phyloP scores from a whole-genome alignment of 768 basidiomycete genomes.

The Psilocybe cyanescens region DNA sequence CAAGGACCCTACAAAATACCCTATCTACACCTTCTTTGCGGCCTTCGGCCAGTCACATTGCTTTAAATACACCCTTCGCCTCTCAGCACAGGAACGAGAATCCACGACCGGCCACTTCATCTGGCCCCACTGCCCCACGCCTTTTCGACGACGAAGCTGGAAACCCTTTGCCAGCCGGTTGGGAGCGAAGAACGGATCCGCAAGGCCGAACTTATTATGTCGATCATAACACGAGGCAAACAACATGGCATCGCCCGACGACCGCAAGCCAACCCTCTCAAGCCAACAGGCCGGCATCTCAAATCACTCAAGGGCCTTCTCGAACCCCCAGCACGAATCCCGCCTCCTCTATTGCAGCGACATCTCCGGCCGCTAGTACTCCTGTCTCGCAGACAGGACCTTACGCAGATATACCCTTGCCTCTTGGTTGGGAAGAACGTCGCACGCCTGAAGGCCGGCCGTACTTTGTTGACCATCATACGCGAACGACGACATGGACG shows the following conservation, averaged over 20 bases:
- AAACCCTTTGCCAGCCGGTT: slow-evolving; percentile 71
- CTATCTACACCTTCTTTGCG: slow-evolving; percentile 23
- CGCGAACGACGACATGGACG: slow-evolving; percentile 89
- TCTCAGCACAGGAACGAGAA: slow-evolving; percentile 17
- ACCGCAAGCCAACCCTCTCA: slow-evolving; percentile 23
- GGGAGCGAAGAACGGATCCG: slow-evolving; percentile 81
- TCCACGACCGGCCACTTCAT: slow-evolving; percentile 20
- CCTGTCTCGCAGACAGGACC: slow-evolving; percentile 37
- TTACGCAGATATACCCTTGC: slow-evolving; percentile 72
- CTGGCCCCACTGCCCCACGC: slow-evolving; percentile 29
- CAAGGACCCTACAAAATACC: slow-evolving; percentile 17
- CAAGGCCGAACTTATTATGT: slow-evolving; percentile 83
- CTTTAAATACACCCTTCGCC: slow-evolving; percentile 23
- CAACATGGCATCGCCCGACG: slow-evolving; percentile 76
- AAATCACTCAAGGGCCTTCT: slow-evolving; percentile 25
- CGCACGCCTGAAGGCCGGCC: slow-evolving; percentile 85
- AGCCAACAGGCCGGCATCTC: slow-evolving; percentile 31
- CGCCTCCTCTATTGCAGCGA: slow-evolving; percentile 23
- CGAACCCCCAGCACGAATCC: slow-evolving; percentile 30
- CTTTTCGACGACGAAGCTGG: slow-evolving; percentile 60
- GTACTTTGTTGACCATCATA: slow-evolving; percentile 73
- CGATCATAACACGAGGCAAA: slow-evolving; percentile 81
- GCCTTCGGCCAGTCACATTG: slow-evolving; percentile 30
- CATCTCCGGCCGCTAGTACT: slow-evolving; percentile 21
- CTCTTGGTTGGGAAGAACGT: slow-evolving; percentile 92